Evolutionary conservation across 306 rosid genomes (phyloP).

Genomic region (Quillaja saponaria): DNA sequence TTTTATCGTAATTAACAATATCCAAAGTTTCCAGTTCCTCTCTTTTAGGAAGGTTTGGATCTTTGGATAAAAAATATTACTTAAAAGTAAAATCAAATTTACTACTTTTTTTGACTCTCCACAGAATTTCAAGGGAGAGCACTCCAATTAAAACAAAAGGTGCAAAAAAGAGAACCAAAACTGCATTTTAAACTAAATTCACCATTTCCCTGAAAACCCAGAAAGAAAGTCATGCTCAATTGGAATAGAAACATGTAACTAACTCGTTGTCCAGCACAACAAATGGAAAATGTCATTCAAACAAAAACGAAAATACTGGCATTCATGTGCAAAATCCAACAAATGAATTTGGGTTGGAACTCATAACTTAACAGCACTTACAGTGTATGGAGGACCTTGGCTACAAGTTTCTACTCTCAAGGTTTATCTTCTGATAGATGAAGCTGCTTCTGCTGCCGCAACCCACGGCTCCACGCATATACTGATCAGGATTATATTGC

Average conservation of each 20-base stretch:
- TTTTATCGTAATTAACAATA: too few species aligned
- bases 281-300: not conserved
- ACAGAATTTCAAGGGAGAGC: too few species aligned
- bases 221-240: not conserved
- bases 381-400: too few species aligned
- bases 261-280: not conserved
- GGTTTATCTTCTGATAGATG: too few species aligned
- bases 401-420: too few species aligned
- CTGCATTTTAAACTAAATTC: not conserved
- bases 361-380: slow-evolving; percentile 22
- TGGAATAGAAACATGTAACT: not conserved
- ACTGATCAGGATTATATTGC: too few species aligned
- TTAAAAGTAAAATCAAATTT: too few species aligned
- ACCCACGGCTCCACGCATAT: too few species aligned
- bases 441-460: too few species aligned
- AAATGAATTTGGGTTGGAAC: not conserved
- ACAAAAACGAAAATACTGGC: not conserved
- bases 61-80: too few species aligned
- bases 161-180: not conserved
- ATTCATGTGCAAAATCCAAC: not conserved
- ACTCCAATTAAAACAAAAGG: not conserved
- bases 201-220: not conserved
- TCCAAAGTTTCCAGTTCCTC: too few species aligned
- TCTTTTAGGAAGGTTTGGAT: too few species aligned
- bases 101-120: not conserved